Percentiles rank a stretch among this genome's conserved stretches.
These are phyloP conservation scores for Lumnitzera racemosa DNA, from an alignment of 345 rosid species.

Conservation along the genomic window DNA sequence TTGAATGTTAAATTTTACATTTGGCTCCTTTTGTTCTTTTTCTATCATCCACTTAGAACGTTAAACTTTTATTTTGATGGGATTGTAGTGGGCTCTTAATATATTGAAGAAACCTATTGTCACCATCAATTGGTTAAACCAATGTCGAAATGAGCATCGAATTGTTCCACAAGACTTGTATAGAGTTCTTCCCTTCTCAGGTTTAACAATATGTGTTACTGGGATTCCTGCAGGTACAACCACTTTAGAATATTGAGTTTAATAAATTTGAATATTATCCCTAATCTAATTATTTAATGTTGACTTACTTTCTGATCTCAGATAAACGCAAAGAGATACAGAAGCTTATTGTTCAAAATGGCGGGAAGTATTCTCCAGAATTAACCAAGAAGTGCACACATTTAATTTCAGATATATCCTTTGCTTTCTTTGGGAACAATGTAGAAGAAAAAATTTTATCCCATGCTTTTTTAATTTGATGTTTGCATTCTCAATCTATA, in stretches of 20 bases:
- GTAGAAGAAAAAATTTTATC: not conserved
- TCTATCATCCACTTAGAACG: too few species aligned
- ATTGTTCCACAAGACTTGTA: slow-evolving; percentile 84
- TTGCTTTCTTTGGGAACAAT: slow-evolving; percentile 16
- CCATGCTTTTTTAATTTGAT: too few species aligned
- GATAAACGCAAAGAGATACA: slow-evolving; percentile 76
- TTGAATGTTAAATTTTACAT: too few species aligned
- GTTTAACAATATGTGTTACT: slow-evolving; percentile 80
- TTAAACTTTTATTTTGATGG: too few species aligned
- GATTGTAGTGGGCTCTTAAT: slow-evolving; percentile 81
- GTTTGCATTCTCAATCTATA: too few species aligned
- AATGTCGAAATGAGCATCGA: slow-evolving; percentile 92
- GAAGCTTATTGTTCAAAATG: slow-evolving; percentile 51
- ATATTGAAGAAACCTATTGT: slow-evolving; percentile 73
- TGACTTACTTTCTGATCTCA: slow-evolving; percentile 24
- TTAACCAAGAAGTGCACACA: slow-evolving; percentile 83
- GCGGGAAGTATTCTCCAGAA: slow-evolving; percentile 82
- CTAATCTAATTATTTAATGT: not conserved
- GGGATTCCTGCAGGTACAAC: slow-evolving; percentile 56
- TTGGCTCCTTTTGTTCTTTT: too few species aligned
- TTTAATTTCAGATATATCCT: slow-evolving; percentile 93
- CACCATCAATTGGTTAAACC: slow-evolving; percentile 69
- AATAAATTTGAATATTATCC: slow-evolving; percentile 9
- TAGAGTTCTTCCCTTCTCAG: slow-evolving; percentile 86
- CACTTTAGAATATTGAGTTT: not conserved